Percentiles rank a stretch among this genome's conserved stretches.
phyloP scores from a whole-genome alignment of 805 yeast species.

The Metschnikowia peoriensis region DNA sequence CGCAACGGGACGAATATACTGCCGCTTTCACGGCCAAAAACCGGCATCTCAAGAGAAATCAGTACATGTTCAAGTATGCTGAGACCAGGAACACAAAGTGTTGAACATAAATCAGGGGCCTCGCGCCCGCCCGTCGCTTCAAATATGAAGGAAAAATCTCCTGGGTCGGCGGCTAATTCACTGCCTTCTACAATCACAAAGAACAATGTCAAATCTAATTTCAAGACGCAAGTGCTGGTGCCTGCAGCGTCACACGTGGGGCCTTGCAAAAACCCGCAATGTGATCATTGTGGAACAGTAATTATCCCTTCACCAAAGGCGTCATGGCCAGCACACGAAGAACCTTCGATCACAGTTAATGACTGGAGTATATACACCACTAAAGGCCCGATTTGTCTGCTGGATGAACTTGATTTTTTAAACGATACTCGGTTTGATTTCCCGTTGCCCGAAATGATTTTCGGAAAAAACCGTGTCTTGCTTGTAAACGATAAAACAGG shows the following conservation, averaged over 20 bases:
- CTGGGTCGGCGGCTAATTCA: background rate
- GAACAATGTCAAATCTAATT: background rate
- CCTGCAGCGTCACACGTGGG: constrained; percentile 45
- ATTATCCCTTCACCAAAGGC: constrained; percentile 79
- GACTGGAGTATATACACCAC: constrained; percentile 76
- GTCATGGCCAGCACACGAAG: constrained; percentile 57
- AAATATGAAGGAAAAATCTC: too few relatives aligned
- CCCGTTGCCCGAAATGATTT: constrained; percentile 97
- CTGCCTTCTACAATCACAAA: background rate
- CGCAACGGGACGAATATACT: background rate
- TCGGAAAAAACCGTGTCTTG: constrained; percentile 74
- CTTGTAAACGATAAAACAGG: constrained; percentile 40
- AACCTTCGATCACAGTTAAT: constrained; percentile 65
- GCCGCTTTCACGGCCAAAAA: background rate
- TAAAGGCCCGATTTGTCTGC: constrained; percentile 73
- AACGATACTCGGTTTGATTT: constrained; percentile 59
- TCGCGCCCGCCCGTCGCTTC: too few relatives aligned
- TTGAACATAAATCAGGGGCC: too few relatives aligned
- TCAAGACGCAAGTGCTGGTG: constrained; percentile 23
- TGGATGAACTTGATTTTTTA: constrained; percentile 68
- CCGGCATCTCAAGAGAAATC: background rate
- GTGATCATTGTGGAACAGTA: constrained; percentile 66
- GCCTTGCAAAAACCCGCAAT: constrained; percentile 44
- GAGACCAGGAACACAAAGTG: background rate
- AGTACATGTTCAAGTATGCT: background rate